Percentiles rank a stretch among this genome's conserved stretches.
Conservation (phyloP, 2,329 filamentous ascomycete genomes). For the Colletotrichum sp. region DNA sequence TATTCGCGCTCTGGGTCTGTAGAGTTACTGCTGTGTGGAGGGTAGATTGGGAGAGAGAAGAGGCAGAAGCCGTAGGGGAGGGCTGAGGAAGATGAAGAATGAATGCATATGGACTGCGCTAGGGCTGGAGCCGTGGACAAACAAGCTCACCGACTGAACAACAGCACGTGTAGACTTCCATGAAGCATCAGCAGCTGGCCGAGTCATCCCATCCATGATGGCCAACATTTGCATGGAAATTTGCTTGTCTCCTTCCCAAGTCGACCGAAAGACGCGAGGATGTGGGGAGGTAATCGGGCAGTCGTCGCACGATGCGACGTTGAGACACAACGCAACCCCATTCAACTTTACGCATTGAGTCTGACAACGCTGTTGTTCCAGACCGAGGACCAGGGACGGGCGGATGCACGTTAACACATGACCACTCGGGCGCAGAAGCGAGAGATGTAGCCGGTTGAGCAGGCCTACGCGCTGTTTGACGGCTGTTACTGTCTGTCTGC, state of each 20-base stretch:
- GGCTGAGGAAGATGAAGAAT: not conserved
- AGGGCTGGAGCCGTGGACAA: not conserved
- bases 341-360: not conserved
- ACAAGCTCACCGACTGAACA: not conserved
- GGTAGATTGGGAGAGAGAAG: not conserved
- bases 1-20: not conserved
- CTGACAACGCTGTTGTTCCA: not conserved
- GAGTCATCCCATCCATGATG: not conserved
- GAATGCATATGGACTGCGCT: not conserved
- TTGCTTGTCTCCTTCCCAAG: not conserved
- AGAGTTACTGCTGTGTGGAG: not conserved
- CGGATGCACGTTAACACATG: not conserved
- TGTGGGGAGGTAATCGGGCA: not conserved
- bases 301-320: not conserved
- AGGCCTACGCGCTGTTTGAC: not conserved
- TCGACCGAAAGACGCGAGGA: not conserved
- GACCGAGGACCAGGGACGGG: not conserved
- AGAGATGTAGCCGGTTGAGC: not conserved
- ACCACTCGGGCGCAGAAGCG: not conserved
- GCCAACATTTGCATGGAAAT: not conserved
- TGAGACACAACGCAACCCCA: not conserved
- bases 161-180: not conserved
- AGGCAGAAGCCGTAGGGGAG: not conserved
- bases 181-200: not conserved
- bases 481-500: not conserved